Evolutionary conservation across 257 asterid genomes (phyloP).

Genomic region (Solanum appendiculatum): DNA sequence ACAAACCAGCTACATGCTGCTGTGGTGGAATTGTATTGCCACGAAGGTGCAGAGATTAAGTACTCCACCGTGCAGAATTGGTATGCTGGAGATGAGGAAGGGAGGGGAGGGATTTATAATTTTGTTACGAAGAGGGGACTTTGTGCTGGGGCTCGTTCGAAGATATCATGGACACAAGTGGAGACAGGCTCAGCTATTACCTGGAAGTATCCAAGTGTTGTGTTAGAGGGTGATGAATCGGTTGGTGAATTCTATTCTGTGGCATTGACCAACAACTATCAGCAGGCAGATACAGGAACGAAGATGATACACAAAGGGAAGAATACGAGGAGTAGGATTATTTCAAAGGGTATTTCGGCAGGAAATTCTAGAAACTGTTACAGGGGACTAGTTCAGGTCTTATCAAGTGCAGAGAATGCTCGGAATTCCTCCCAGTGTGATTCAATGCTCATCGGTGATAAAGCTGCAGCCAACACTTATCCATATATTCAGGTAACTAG

Average conservation of each 20-base stretch:
- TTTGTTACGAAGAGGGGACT: conserved; percentile 91
- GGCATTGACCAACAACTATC: conserved; percentile 83
- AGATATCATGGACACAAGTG: conserved; percentile 98
- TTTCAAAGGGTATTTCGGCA: conserved; percentile 93
- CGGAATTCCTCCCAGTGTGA: conserved; percentile 84
- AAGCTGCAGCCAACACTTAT: conserved; percentile 89
- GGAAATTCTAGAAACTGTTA: conserved; percentile 82
- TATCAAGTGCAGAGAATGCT: conserved; percentile 80
- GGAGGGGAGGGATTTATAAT: conserved; percentile 81
- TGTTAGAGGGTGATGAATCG: conserved; percentile 87
- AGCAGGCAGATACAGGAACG: conserved; percentile 98
- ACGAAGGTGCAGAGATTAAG: conserved; percentile 74
- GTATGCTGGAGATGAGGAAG: conserved; percentile 92
- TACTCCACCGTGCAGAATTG: conserved; percentile 96
- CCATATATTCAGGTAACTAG: conserved; percentile 82
- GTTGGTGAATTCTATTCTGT: conserved; percentile 96
- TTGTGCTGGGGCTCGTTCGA: conserved; percentile 67
- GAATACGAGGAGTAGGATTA: conserved; percentile 87
- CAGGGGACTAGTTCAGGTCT: conserved; percentile 84
- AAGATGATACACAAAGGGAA: conserved; percentile 98
- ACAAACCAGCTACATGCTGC: conserved; percentile 92
- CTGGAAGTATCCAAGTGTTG: conserved; percentile 96
- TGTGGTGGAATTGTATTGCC: conserved; percentile 85
- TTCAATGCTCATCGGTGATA: conserved; percentile 91
- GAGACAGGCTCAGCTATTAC: conserved; percentile 98